phyloP scores from a whole-genome alignment of 306 rosid genomes.

The Boehmeria nivea region DNA sequence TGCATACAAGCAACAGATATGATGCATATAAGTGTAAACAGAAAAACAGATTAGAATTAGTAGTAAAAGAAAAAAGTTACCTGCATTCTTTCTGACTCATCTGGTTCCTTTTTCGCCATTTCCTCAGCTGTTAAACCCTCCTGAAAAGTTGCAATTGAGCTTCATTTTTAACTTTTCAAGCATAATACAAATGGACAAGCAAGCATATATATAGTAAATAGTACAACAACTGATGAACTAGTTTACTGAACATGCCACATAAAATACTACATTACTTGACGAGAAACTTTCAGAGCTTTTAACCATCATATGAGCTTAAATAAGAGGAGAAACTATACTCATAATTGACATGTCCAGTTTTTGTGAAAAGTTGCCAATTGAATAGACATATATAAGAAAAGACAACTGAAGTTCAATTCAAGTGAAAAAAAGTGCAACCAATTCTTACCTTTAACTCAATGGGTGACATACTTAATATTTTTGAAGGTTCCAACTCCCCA shows the following conservation, averaged over 20 bases:
- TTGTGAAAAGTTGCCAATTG: too few relatives aligned
- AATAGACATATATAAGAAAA: background rate
- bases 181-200: background rate
- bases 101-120: constrained; percentile 63
- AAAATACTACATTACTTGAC: background rate
- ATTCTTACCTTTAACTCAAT: constrained; percentile 75
- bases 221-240: background rate
- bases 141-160: constrained; percentile 29
- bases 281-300: too few relatives aligned
- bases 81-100: constrained; percentile 74
- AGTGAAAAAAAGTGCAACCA: background rate
- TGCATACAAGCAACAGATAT: constrained; percentile 29
- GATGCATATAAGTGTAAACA: constrained; percentile 9
- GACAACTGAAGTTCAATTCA: background rate
- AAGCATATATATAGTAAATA: background rate
- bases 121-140: constrained; percentile 89
- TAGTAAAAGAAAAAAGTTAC: constrained; percentile 31
- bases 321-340: too few relatives aligned
- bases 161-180: background rate
- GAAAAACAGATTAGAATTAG: constrained; percentile 5
- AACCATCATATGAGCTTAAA: too few relatives aligned
- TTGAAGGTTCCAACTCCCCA: constrained; percentile 81
- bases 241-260: background rate
- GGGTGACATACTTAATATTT: constrained; percentile 79
- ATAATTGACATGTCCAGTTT: too few relatives aligned